These are phyloP conservation scores for Beta vulgaris DNA, from an alignment of 148 eudicot genomes.

Conservation along the genomic window DNA sequence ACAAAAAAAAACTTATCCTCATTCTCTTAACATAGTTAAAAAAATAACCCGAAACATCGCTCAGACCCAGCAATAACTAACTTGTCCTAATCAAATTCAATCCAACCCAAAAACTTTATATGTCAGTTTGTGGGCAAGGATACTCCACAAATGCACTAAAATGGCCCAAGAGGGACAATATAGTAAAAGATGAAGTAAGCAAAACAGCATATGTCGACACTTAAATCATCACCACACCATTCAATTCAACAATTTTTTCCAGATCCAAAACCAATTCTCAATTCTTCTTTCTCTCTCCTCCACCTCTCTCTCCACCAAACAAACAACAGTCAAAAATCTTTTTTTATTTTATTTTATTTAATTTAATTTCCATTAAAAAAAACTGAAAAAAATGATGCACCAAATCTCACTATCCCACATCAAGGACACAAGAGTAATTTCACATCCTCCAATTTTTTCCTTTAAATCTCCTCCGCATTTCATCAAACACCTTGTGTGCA, in stretches of 20 bases:
- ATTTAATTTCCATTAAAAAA: too few species aligned
- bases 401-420: conserved; percentile 1
- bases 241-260: conserved; percentile 8
- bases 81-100: too few species aligned
- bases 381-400: not conserved
- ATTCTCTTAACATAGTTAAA: too few species aligned
- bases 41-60: too few species aligned
- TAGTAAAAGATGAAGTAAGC: not conserved
- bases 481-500: conserved; percentile 35
- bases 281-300: conserved; percentile 7
- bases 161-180: not conserved
- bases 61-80: too few species aligned
- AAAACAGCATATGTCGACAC: too few species aligned
- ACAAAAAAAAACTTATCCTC: too few species aligned
- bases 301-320: conserved; percentile 9
- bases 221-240: too few species aligned
- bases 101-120: not conserved
- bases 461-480: conserved; percentile 28
- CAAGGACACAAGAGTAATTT: conserved; percentile 19
- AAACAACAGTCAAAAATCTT: not conserved
- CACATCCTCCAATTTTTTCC: not conserved
- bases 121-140: not conserved
- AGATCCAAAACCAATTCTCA: not conserved
- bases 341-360: too few species aligned
- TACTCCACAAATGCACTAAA: not conserved